Evolutionary conservation across 148 eudicot species (phyloP), one percentile per base, ranked within the genome.

Genomic region (Fagopyrum homotropicum): DNA sequence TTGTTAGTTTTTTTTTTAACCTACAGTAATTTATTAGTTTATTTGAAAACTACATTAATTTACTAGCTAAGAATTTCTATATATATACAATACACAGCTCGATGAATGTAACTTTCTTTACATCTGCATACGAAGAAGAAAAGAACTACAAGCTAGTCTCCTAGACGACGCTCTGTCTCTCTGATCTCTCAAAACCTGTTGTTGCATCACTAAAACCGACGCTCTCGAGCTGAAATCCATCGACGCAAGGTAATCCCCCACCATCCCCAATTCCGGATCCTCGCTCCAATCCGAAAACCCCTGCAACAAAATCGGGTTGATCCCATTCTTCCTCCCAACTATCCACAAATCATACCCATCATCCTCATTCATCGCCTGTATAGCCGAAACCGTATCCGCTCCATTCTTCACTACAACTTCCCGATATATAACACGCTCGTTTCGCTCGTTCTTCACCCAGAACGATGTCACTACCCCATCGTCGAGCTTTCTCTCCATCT

Each of bases 401-500:
- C 98, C 98, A 7, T 86, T 84, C 4, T 51, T 76, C 11, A 95
- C 98, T 51, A 85, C 88, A 17, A 88, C 92, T 77, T 95, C 98
- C 47, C 85, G 80, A 12, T 95, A 95, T 17, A 80, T 74, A 29
- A 95, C 90, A 59, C 77, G 77, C 0, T 78, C 78, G 68, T 90
- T 95, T 45, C 77, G 81, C 76, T 95, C 98, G 64, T 90, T 80
- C 81, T 92, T 95, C 54, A 92, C 90, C 98, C 97, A 92, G 55
- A 95, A 95, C 87, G 88, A 83, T 0, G 97, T 95, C 69, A 95
- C 92, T 6, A 90, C 64, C 26, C 89, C 96, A 19, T 95, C 98
- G 35, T 95, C 98, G 0, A 95, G 79, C 81, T 90, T 92, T 82
- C 87, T 87, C 79, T 95, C 98, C 73, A 79, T 72, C 77, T 80